A percentile compares a stretch with the other conserved stretches of the same genome.
Conservation (phyloP, 2,329 filamentous ascomycete genomes). For the Nannizziopsis arthrosporioides region DNA sequence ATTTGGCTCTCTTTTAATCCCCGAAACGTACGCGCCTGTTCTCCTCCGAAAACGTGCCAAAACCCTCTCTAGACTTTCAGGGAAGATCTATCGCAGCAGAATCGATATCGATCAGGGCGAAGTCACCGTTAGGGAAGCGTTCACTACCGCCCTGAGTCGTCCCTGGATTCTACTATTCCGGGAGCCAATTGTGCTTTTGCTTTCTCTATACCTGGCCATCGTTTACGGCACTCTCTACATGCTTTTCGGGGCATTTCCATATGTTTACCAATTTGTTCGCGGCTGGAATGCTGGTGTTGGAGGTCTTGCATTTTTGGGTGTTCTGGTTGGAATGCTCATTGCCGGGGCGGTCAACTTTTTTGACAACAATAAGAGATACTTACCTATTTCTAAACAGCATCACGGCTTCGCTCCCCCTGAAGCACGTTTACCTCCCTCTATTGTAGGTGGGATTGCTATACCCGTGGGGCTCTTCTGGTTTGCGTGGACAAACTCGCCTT, state of each 20-base stretch:
- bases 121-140: slow-evolving; percentile 37
- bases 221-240: slow-evolving; percentile 39
- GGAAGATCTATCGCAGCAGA: slow-evolving; percentile 46
- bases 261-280: slow-evolving; percentile 52
- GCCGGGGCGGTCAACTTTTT: slow-evolving; percentile 42
- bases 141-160: slow-evolving; percentile 48
- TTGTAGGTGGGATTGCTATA: slow-evolving; percentile 51
- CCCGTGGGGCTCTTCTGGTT: slow-evolving; percentile 58
- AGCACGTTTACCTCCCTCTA: slow-evolving; percentile 49
- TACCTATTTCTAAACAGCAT: slow-evolving; percentile 33
- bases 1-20: slow-evolving; percentile 40
- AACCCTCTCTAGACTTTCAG: slow-evolving; percentile 42
- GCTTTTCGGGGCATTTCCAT: slow-evolving; percentile 50
- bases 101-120: slow-evolving; percentile 38
- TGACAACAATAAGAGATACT: slow-evolving; percentile 50
- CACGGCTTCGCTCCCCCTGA: slow-evolving; percentile 53
- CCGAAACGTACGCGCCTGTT: slow-evolving; percentile 50
- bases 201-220: slow-evolving; percentile 55
- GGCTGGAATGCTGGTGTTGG: slow-evolving; percentile 50
- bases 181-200: slow-evolving; percentile 57
- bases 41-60: slow-evolving; percentile 44
- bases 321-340: slow-evolving; percentile 53
- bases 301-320: slow-evolving; percentile 56
- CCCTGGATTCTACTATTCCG: slow-evolving; percentile 59
- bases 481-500: slow-evolving; percentile 51